phyloP scores from a whole-genome alignment of 768 basidiomycete species.

The Auricularia sp. region DNA sequence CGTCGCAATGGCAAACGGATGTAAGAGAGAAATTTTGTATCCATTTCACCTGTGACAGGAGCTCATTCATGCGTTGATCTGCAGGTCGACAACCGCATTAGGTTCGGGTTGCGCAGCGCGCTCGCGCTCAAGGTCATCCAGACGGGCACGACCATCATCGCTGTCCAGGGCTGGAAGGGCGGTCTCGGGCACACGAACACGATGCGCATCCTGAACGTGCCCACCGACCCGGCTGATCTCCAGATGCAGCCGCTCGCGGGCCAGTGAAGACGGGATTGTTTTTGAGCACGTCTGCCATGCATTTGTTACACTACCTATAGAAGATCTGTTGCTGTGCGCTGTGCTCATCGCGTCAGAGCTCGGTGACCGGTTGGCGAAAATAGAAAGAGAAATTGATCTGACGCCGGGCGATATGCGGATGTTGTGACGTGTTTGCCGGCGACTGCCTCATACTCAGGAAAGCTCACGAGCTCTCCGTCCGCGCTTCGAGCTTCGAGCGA shows the following conservation, averaged over 20 bases:
- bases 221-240: slow-evolving; percentile 70
- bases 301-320: neutral
- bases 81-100: slow-evolving; percentile 81
- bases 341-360: too few relatives aligned
- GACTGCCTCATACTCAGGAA: too few relatives aligned
- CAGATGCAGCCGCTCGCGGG: slow-evolving; percentile 54
- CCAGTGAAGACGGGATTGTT: neutral
- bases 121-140: slow-evolving; percentile 78
- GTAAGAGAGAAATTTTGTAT: slow-evolving; percentile 36
- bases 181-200: slow-evolving; percentile 95
- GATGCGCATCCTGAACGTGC: slow-evolving; percentile 72
- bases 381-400: too few relatives aligned
- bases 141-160: slow-evolving; percentile 81
- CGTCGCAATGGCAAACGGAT: slow-evolving; percentile 95
- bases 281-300: neutral
- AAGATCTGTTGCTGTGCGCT: neutral
- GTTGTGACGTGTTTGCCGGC: too few relatives aligned
- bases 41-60: neutral
- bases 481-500: neutral
- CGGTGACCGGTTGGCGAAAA: too few relatives aligned
- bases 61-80: neutral
- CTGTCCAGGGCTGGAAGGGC: slow-evolving; percentile 99
- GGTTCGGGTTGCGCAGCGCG: slow-evolving; percentile 79
- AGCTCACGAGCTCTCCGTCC: too few relatives aligned
- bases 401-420: too few relatives aligned